These are phyloP conservation scores for Helianthus annuus DNA, from an alignment of 129 eudicot species.

Conservation along the genomic window HanXRQr2.0-SUNRISE NC_035435.2:134665996-134666495, in stretches of 20 bases:
- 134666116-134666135: constrained; percentile 34
- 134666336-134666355: constrained; percentile 76
- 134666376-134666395: constrained; percentile 80
- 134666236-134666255: constrained; percentile 74
- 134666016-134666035: constrained; percentile 88
- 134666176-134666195: constrained; percentile 35
- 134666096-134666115: constrained; percentile 85
- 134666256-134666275: constrained; percentile 63
- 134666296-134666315: constrained; percentile 60
- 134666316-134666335: constrained; percentile 83
- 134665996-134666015: constrained; percentile 67
- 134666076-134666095: constrained; percentile 79
- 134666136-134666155: constrained; percentile 11
- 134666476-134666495: neutral
- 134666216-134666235: constrained; percentile 74
- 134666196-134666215: constrained; percentile 75
- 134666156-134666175: neutral
- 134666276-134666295: constrained; percentile 69
- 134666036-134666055: constrained; percentile 78
- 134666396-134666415: constrained; percentile 84
- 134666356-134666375: constrained; percentile 82
- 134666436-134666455: constrained; percentile 11
- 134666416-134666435: constrained; percentile 56
- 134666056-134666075: constrained; percentile 69
- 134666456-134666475: neutral